phyloP scores from a whole-genome alignment of 2,329 filamentous ascomycete genomes.

The Geosmithia putterillii region DNA sequence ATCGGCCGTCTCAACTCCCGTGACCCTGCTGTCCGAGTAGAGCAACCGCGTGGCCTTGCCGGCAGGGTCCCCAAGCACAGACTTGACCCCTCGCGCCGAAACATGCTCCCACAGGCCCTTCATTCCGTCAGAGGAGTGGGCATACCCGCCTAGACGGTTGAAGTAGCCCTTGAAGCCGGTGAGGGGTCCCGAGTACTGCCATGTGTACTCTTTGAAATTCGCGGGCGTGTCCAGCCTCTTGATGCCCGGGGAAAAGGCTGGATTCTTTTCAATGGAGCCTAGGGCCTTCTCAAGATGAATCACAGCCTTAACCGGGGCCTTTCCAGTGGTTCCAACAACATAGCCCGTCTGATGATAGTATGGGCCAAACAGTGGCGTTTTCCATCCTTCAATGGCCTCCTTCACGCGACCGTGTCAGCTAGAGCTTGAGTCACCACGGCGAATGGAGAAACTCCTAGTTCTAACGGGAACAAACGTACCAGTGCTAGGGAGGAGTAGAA shows the following conservation, averaged over 20 bases:
- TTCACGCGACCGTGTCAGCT: neutral
- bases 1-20: constrained; percentile 12
- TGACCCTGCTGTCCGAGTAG: constrained; percentile 1
- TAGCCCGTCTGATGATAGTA: constrained; percentile 27
- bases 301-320: constrained; percentile 32
- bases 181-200: constrained; percentile 22
- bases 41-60: neutral
- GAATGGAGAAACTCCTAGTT: neutral
- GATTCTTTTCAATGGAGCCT: neutral
- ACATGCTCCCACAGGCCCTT: neutral
- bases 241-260: constrained; percentile 21
- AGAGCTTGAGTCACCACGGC: neutral
- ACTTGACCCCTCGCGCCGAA: neutral
- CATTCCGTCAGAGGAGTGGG: constrained; percentile 37
- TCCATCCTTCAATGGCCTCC: constrained; percentile 37
- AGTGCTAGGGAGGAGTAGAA: constrained; percentile 41
- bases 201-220: constrained; percentile 36
- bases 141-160: constrained; percentile 44
- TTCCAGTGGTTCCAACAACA: constrained; percentile 32
- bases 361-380: constrained; percentile 32
- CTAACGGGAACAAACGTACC: constrained; percentile 13
- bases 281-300: constrained; percentile 23
- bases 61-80: neutral
- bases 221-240: constrained; percentile 19
- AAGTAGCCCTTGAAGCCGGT: constrained; percentile 46